Base-by-base conservation (phyloP, 257 asterid species). In the Salvia miltiorrhiza region DNA sequence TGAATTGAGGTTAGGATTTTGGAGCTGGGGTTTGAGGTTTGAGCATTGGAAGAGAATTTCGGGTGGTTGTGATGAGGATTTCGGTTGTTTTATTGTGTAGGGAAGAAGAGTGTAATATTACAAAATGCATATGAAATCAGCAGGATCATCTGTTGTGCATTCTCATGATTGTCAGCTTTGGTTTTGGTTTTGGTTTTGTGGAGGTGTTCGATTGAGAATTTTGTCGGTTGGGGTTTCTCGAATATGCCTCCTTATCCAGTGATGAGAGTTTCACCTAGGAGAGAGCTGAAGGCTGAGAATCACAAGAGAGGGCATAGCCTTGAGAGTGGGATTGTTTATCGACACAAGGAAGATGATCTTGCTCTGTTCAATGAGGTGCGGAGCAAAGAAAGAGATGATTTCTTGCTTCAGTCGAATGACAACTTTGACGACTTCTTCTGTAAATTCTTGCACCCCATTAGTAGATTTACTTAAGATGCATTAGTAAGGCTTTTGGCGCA, bases 181-280 rank as follows among this genome's bases (percentile, higher is more conserved):
- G 52, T n/a, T n/a, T n/a, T n/a, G n/a, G n/a, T 66, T 47, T 77
- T 69, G 81, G 60, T 54, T 41, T 41, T 50, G 64, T 67, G 56
- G 72, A 62, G 76, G 74, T 20, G 10, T 68, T 82, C 54, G 76
- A 80, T 40, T 61, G 72, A 74, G 67, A 62, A 19, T 41, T 30
- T 57, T 64, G 41, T 52, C n/a, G 48, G 52, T 72, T 55, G 59
- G 59, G 39, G 77, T 65, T 33, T 70, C 63, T 14, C 14, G n/a
- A 57, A 71, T 65, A 88, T 94, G 99, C 92, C 97, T 63, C 89
- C 97, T 59, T 86, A 91, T n/a, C 96, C 97, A 53, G 86, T 84
- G 33, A 73, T 85, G 86, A 84, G 96, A 71, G 76, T 83, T 71
- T 93, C 95, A 28, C 96, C 96, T 0, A 82, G 90, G 68, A 87